A percentile compares a stretch with the other conserved stretches of the same genome.
phyloP scores from a whole-genome alignment of 169 alveolate genomes.

The Cryptosporidium canis region DNA sequence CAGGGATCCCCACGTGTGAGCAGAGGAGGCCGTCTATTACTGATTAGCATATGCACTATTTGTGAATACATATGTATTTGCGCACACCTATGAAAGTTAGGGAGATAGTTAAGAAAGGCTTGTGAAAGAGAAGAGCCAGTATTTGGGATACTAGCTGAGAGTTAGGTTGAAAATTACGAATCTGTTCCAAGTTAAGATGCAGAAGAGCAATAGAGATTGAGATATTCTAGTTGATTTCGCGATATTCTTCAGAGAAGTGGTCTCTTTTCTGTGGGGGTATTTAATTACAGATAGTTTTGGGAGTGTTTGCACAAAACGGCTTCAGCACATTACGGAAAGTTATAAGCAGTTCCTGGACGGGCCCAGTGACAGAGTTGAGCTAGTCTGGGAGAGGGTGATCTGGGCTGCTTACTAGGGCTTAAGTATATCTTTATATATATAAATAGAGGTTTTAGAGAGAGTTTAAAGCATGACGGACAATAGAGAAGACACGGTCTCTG shows the following conservation, averaged over 20 bases:
- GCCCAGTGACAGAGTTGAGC: background rate
- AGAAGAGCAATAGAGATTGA: constrained; percentile 10
- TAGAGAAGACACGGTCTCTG: background rate
- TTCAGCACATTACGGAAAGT: background rate
- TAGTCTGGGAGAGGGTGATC: background rate
- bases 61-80: background rate
- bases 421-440: too few species aligned
- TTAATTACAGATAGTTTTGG: background rate
- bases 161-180: background rate
- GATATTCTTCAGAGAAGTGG: background rate
- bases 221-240: background rate
- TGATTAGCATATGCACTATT: background rate
- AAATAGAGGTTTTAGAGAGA: background rate
- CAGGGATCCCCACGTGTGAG: too few species aligned
- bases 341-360: too few species aligned
- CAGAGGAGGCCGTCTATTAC: background rate
- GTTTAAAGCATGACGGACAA: background rate
- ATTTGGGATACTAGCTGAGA: background rate
- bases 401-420: background rate
- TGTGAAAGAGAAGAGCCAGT: background rate
- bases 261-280: background rate
- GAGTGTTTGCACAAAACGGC: background rate
- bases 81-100: background rate
- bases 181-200: constrained; percentile 15
- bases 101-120: background rate